Evolutionary conservation across 352 stramenopile species (phyloP), one percentile per base, ranked within the genome.

Genomic region (Pythium oligandrum): DNA sequence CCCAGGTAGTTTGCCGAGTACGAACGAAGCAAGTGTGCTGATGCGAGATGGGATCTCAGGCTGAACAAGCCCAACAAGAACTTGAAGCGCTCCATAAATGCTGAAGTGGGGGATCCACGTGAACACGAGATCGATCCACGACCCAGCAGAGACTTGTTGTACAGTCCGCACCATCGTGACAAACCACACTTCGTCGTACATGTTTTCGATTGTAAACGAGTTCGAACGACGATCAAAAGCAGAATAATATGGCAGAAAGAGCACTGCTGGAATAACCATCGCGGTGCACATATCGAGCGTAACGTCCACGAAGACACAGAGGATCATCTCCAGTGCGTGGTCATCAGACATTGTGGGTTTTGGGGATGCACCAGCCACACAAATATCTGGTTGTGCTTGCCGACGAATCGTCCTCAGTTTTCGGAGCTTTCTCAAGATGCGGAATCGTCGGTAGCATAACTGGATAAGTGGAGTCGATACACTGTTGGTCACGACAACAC

Each of bases 101-200:
- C 61, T 59, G 10, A 61, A 6, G 42, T 73, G 64, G 1, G 61
- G 61, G 4, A 63, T 47, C 10, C 56, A 11, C 31, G 60, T 73
- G 31, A 67, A 38, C 10, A 58, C 26, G n/a, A 70, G 39, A 35
- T 70, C 61, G 31, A 51, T 4, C 36, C 43, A 54, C 3, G 43
- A 44, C 12, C 40, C 36, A 2, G 43, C 57, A 7, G 70, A 53
- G 11, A 73, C 45, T 40, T 73, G 61, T 6, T 54, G 56, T n/a
- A 45, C 58, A 37, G 66, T 56, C 55, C 61, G 59, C 6, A 71
- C 36, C 9, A 71, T 26, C 6, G 56, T 57, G 51, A 62, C 54
- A 43, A 66, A 69, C 55, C 55, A 55, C n/a, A 3, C 42, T 10
- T 57, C 42, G 35, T 44, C 54, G 42, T 70, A 70, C 4, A 70